phyloP scores from a whole-genome alignment of 768 basidiomycete genomes.

The Boletus rex-veris region DNA sequence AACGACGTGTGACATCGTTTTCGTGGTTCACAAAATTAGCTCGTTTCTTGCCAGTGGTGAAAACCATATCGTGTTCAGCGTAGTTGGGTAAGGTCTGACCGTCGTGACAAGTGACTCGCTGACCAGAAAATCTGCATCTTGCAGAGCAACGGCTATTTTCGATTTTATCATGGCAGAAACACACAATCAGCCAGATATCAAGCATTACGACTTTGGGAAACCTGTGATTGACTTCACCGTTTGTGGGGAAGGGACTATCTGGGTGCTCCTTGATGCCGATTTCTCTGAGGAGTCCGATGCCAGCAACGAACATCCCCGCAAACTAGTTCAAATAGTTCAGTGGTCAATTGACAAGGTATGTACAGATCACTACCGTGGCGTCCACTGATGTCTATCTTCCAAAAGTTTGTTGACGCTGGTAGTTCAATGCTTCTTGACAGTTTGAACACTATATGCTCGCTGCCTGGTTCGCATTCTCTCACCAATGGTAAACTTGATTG shows the following conservation, averaged over 20 bases:
- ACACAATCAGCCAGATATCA: constrained; percentile 26
- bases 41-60: constrained; percentile 39
- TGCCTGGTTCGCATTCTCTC: constrained; percentile 42
- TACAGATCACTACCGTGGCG: background rate
- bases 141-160: constrained; percentile 70
- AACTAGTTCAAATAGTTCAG: constrained; percentile 31
- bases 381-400: background rate
- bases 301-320: constrained; percentile 13
- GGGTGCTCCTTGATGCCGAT: constrained; percentile 49
- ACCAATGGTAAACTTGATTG: background rate
- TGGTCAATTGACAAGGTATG: constrained; percentile 41
- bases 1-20: constrained; percentile 31
- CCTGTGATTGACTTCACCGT: constrained; percentile 62
- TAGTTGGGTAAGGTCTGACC: constrained; percentile 56
- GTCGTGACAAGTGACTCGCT: background rate
- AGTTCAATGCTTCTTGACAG: constrained; percentile 36
- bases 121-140: background rate
- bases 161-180: constrained; percentile 35
- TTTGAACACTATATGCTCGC: constrained; percentile 43
- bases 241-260: constrained; percentile 35
- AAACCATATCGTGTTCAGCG: constrained; percentile 58
- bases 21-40: constrained; percentile 58
- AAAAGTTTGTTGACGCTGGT: constrained; percentile 22
- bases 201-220: constrained; percentile 46
- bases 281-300: constrained; percentile 27